A percentile compares a stretch with the other conserved stretches of the same genome.
These are phyloP conservation scores for Aegle marmelos DNA, from an alignment of 345 rosid genomes.

Conservation along the genomic window DNA sequence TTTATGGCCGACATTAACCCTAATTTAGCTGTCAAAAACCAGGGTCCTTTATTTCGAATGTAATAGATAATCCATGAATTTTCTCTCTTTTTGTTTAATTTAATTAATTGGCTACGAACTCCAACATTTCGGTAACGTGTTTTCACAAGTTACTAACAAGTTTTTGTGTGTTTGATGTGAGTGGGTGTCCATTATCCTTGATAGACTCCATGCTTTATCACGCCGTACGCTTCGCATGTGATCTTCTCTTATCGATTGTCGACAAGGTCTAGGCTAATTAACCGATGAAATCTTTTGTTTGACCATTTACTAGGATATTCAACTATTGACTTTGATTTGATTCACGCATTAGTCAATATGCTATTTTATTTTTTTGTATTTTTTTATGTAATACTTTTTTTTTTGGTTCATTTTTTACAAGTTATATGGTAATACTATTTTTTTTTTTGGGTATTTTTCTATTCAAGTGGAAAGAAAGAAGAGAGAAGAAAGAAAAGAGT, in stretches of 20 bases:
- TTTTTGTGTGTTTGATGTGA: background rate
- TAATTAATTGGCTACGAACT: background rate
- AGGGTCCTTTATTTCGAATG: background rate
- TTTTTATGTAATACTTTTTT: no score
- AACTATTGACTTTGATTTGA: no score
- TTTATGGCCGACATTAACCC: conserved; percentile 44
- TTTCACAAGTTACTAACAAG: background rate
- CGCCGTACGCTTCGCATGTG: background rate
- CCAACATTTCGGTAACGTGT: conserved; percentile 12
- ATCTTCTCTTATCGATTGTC: background rate
- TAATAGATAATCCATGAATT: no score
- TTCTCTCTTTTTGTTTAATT: background rate
- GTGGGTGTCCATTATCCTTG: background rate
- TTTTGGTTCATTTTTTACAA: no score
- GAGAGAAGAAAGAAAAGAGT: no score
- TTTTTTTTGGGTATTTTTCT: no score
- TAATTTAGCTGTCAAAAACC: conserved; percentile 11
- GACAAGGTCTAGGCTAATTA: background rate
- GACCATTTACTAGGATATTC: background rate
- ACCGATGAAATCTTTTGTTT: background rate
- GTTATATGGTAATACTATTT: no score
- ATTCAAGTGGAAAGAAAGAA: no score
- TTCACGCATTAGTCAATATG: no score
- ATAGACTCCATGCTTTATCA: background rate
- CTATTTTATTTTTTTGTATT: no score